Percentiles rank a stretch among this genome's conserved stretches.
Conservation (phyloP, 306 rosid species). For the Dalbergia cultrata region DNA sequence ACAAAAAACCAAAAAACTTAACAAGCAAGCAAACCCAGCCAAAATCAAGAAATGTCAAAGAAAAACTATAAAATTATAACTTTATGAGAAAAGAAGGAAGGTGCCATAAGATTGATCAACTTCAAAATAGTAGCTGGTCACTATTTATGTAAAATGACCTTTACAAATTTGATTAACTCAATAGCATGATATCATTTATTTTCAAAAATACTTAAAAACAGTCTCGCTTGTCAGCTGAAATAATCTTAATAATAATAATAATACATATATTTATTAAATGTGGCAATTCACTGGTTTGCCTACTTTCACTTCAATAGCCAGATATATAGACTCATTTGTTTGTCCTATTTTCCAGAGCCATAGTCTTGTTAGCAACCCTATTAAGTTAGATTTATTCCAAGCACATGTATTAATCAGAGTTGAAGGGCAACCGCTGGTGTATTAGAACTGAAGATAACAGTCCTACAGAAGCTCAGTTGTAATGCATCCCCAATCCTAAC, state of each 20-base stretch:
- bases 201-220: not conserved
- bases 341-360: no score
- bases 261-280: no score
- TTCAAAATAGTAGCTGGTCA: not conserved
- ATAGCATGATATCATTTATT: not conserved
- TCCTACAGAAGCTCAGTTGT: not conserved
- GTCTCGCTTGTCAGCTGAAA: no score
- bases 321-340: no score
- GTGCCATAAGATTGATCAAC: not conserved
- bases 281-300: no score
- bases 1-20: conserved; percentile 1
- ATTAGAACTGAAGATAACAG: not conserved
- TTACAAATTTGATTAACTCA: conserved; percentile 4
- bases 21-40: conserved; percentile 9
- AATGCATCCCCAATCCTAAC: not conserved
- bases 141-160: not conserved
- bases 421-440: no score
- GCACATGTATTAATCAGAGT: no score
- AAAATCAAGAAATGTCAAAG: conserved; percentile 23
- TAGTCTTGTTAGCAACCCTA: no score
- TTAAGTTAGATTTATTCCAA: no score
- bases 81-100: conserved; percentile 29
- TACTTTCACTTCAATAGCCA: no score
- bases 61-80: conserved; percentile 24
- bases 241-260: no score